Evolutionary conservation across 2,329 filamentous ascomycete species (phyloP).

Genomic region (Aspergillus sp.): DNA sequence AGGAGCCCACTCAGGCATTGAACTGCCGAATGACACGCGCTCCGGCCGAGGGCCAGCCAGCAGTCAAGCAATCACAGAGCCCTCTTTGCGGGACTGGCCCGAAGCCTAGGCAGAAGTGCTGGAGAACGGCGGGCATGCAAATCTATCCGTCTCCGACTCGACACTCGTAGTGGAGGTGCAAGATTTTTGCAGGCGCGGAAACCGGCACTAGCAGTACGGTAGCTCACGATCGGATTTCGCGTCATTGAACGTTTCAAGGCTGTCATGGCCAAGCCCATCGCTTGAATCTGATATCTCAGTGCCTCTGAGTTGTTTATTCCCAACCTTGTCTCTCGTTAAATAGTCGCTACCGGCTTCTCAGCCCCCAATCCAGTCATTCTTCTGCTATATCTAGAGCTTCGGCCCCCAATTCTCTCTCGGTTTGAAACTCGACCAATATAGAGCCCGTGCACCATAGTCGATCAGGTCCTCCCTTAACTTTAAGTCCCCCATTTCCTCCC

Average conservation of each 20-base stretch:
- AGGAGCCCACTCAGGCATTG: neutral
- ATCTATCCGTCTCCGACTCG: constrained; percentile 9
- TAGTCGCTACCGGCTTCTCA: neutral
- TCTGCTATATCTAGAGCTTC: constrained; percentile 1
- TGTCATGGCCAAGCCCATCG: neutral
- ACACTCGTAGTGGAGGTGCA: neutral
- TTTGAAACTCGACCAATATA: neutral
- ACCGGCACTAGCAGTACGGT: neutral
- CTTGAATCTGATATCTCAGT: neutral
- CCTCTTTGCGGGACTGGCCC: neutral
- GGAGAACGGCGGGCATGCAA: neutral
- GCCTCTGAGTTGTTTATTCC: neutral
- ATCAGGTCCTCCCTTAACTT: neutral
- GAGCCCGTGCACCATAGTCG: neutral
- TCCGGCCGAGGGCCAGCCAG: neutral
- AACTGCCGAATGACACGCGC: constrained; percentile 10
- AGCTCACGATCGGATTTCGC: neutral
- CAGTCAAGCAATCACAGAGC: constrained; percentile 6
- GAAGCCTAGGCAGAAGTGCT: neutral
- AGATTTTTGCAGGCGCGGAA: neutral
- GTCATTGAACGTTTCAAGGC: neutral
- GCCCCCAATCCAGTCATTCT: neutral
- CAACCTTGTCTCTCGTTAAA: neutral
- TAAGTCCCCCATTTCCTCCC: neutral
- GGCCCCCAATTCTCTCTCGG: neutral